These are phyloP conservation scores for Telopea speciosissima DNA, from an alignment of 177 flowering plant species.

Conservation along the genomic window DNA sequence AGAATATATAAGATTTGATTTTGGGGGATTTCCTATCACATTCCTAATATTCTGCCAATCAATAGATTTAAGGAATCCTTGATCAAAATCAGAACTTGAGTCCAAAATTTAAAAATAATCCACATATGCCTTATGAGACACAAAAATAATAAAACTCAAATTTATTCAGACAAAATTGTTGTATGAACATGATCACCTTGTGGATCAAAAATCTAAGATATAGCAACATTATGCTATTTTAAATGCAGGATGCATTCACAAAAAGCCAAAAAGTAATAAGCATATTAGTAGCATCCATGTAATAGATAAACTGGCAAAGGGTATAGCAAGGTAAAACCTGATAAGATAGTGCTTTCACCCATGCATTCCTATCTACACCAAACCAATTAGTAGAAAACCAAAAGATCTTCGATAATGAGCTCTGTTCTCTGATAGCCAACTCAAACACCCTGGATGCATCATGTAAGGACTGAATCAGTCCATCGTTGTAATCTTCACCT, in stretches of 20 bases:
- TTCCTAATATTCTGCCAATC: too few species aligned
- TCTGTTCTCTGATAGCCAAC: constrained; percentile 64
- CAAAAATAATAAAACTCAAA: neutral
- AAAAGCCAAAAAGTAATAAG: neutral
- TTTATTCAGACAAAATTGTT: neutral
- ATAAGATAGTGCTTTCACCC: constrained; percentile 83
- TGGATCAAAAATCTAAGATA: constrained; percentile 1
- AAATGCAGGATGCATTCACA: neutral
- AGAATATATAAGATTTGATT: too few species aligned
- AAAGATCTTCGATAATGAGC: constrained; percentile 37
- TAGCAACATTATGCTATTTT: neutral
- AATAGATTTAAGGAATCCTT: too few species aligned
- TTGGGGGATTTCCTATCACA: too few species aligned
- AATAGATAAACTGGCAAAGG: neutral
- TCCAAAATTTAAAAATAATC: constrained; percentile 19
- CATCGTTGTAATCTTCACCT: constrained; percentile 53
- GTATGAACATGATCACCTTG: neutral
- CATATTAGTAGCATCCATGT: neutral
- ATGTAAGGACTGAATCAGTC: constrained; percentile 75
- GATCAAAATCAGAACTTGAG: too few species aligned
- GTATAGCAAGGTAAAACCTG: constrained; percentile 46
- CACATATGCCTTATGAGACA: neutral
- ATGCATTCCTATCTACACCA: constrained; percentile 76
- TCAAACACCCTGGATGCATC: constrained; percentile 94
- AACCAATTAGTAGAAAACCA: constrained; percentile 96